phyloP scores from a whole-genome alignment of 306 rosid species.

The Betula pendula region DNA sequence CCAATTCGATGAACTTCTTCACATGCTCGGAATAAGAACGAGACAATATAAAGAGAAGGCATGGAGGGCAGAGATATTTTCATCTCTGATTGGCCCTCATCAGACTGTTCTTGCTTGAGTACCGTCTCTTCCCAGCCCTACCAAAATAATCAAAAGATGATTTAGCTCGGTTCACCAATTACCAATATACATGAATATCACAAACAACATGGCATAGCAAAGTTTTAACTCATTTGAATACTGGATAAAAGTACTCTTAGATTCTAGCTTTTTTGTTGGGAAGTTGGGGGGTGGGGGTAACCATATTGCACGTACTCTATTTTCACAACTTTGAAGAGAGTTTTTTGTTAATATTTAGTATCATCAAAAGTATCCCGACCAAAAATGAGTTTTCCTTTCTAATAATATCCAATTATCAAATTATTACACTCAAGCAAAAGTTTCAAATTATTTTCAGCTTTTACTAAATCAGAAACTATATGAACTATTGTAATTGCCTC shows the following conservation, averaged over 20 bases:
- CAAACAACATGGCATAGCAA: constrained; percentile 10
- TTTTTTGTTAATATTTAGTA: not conserved
- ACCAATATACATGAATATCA: not conserved
- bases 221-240: not conserved
- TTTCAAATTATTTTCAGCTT: not conserved
- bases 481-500: not conserved
- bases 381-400: not conserved
- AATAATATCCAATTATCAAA: not conserved
- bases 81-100: constrained; percentile 74
- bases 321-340: too few relatives aligned
- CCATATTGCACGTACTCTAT: not conserved
- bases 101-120: constrained; percentile 84
- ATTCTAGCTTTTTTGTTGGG: not conserved
- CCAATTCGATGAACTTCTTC: constrained; percentile 97
- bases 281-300: not conserved
- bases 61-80: constrained; percentile 91
- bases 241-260: not conserved
- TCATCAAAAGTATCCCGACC: not conserved
- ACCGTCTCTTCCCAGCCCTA: constrained; percentile 98
- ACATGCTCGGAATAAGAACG: constrained; percentile 79
- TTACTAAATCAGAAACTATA: not conserved
- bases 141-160: constrained; percentile 26
- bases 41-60: constrained; percentile 87
- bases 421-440: not conserved
- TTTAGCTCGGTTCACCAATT: not conserved